Percentiles rank a stretch among this genome's conserved stretches.
Evolutionary conservation across 1,284 basidiomycete genomes (phyloP).

Genomic region (Ceratobasidium sp.): DNA sequence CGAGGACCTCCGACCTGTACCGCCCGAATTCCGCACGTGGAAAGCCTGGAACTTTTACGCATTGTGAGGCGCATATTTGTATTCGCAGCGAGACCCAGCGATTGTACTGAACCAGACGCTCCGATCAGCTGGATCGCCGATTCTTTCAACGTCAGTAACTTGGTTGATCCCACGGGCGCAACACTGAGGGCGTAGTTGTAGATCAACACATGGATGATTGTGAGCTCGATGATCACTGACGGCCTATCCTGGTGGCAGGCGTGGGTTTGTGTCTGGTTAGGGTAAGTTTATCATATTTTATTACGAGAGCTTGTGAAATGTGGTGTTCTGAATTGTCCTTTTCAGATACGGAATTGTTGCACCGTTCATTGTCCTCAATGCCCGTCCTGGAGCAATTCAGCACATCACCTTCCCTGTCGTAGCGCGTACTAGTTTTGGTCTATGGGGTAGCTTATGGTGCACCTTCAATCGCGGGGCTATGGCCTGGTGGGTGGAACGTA

Average conservation of each 20-base stretch:
- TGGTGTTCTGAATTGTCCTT: conserved; percentile 68
- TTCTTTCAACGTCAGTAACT: conserved; percentile 82
- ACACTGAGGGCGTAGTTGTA: conserved; percentile 23
- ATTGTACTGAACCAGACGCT: conserved; percentile 32
- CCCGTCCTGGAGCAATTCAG: conserved; percentile 79
- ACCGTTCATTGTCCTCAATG: conserved; percentile 78
- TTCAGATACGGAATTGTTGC: conserved; percentile 72
- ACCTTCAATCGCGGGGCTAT: conserved; percentile 80
- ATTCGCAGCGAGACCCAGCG: background rate
- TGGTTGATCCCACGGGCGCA: conserved; percentile 49
- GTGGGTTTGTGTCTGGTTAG: conserved; percentile 56
- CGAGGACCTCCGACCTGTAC: conserved; percentile 67
- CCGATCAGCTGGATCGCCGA: conserved; percentile 75
- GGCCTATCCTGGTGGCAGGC: conserved; percentile 85
- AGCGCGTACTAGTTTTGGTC: conserved; percentile 68
- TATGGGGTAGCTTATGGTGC: conserved; percentile 85
- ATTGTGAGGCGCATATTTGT: conserved; percentile 57
- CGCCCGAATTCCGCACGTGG: conserved; percentile 65
- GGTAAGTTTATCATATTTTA: conserved; percentile 43
- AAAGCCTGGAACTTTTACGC: conserved; percentile 64
- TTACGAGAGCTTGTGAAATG: conserved; percentile 36
- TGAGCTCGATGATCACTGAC: conserved; percentile 73
- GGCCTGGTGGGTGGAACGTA: conserved; percentile 62
- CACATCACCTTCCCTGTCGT: conserved; percentile 85
- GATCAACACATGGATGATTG: conserved; percentile 69